Conservation (phyloP, 805 yeast genomes). For the Jamesozyma hellenica region DNA sequence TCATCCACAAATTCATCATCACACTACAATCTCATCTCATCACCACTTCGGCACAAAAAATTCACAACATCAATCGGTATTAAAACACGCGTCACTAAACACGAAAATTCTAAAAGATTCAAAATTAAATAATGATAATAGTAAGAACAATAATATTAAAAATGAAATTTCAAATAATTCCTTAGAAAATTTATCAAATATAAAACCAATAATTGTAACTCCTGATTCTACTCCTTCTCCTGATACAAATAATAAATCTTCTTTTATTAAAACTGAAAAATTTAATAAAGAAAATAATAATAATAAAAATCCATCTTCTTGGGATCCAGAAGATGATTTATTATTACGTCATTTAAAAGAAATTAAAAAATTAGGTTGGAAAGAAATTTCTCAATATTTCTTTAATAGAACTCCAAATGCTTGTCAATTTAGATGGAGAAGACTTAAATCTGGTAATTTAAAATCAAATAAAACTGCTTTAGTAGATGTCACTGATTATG, state of each 20-base stretch:
- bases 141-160: too few species aligned
- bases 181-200: neutral
- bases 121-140: too few species aligned
- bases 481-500: slow-evolving; percentile 7
- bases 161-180: too few species aligned
- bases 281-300: too few species aligned
- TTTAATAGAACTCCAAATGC: slow-evolving; percentile 79
- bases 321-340: slow-evolving; percentile 74
- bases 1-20: slow-evolving; percentile 17
- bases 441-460: slow-evolving; percentile 41
- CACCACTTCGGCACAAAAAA: neutral
- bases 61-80: neutral
- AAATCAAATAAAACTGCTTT: slow-evolving; percentile 28
- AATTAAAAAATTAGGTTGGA: slow-evolving; percentile 78
- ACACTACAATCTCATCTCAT: slow-evolving; percentile 4
- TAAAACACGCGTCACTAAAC: neutral
- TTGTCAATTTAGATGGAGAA: slow-evolving; percentile 82
- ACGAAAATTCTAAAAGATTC: neutral
- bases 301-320: slow-evolving; percentile 43
- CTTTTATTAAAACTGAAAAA: too few species aligned
- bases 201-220: neutral
- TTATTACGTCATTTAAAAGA: slow-evolving; percentile 69
- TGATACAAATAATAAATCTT: too few species aligned
- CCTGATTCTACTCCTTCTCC: neutral
- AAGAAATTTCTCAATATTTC: slow-evolving; percentile 73